A percentile compares a stretch with the other conserved stretches of the same genome.
Conservation (phyloP, 208 protist species). For the Polymyxa betae region DNA sequence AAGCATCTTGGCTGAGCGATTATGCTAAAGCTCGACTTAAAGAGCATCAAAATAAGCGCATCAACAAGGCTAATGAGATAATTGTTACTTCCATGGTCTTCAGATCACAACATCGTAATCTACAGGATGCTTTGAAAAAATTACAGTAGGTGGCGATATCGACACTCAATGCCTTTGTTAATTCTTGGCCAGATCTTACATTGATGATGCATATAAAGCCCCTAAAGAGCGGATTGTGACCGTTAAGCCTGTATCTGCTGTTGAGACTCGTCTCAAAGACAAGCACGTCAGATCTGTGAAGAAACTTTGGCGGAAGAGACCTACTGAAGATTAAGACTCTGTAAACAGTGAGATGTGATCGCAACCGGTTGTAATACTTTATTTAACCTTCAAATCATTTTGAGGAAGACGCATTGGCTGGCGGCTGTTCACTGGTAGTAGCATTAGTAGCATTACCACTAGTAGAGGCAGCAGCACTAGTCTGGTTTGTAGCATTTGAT, state of each 20-base stretch:
- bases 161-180: background rate
- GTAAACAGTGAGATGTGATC: no score
- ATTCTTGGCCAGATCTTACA: background rate
- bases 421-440: no score
- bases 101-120: constrained; percentile 65
- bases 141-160: constrained; percentile 56
- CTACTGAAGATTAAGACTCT: background rate
- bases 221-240: constrained; percentile 5
- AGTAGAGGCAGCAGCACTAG: no score
- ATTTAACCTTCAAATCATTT: no score
- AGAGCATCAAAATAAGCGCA: constrained; percentile 55
- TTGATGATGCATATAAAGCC: constrained; percentile 14
- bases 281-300: constrained; percentile 3
- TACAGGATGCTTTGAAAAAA: constrained; percentile 64
- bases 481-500: no score
- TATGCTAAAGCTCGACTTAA: constrained; percentile 58
- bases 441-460: no score
- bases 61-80: constrained; percentile 69
- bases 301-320: background rate
- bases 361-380: no score
- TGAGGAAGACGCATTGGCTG: no score
- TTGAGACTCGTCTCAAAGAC: constrained; percentile 7
- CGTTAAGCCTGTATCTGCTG: background rate
- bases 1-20: constrained; percentile 66
- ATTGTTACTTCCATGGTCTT: constrained; percentile 51